Base-by-base conservation (phyloP, 495 filamentous ascomycete genomes). In the Talaromyces adpressus region DNA sequence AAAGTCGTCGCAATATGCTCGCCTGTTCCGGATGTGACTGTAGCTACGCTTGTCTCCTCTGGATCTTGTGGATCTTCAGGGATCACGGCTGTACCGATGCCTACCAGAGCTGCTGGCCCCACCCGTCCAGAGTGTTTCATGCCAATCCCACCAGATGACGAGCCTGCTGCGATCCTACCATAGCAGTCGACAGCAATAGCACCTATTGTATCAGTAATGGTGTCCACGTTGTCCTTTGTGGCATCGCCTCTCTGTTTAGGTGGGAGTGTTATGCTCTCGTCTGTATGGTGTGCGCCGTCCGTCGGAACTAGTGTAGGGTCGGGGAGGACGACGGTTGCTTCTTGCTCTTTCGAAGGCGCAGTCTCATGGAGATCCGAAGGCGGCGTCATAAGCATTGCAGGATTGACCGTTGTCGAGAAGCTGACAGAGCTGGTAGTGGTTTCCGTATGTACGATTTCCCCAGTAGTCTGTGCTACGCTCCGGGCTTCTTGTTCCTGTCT, bases 71-170 rank as follows among this genome's bases (percentile, higher is more conserved):
- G 77, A 45, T 89, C 83, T 14, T 79, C 73, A 0, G 92, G 92
- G n/a, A 95, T 82, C 11, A 97, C 88, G 59, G 89, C 85, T 16
- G 92, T 92, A 49, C 94, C 94, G 59, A 98, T 83, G 11, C 93
- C 93, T 22, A 97, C 89, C 12, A 98, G 79, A 6, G 94, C 94
- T 23, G 94, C 94, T 36, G 94, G 94, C 3, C 94, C 94, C 68
- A 96, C 82, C 51, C 94, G 87, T 25, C 94, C 94, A 54, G 85
- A 82, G 74, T 94, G 92, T 68, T 98, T 98, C 92, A 98, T 96
- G 16, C 95, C 95, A 66, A 98, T 98, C 6, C 94, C 94, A n/a
- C 94, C 94, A 54, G 94, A 98, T 6, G 94, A 98, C 3, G 95
- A 96, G n/a, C 90, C 94, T 8, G 93, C 94, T 5, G 94, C 95